A percentile compares a stretch with the other conserved stretches of the same genome.
These are phyloP conservation scores for Juncus effusus DNA, from an alignment of 176 grass and related monocot species.

Conservation along the genomic window DNA sequence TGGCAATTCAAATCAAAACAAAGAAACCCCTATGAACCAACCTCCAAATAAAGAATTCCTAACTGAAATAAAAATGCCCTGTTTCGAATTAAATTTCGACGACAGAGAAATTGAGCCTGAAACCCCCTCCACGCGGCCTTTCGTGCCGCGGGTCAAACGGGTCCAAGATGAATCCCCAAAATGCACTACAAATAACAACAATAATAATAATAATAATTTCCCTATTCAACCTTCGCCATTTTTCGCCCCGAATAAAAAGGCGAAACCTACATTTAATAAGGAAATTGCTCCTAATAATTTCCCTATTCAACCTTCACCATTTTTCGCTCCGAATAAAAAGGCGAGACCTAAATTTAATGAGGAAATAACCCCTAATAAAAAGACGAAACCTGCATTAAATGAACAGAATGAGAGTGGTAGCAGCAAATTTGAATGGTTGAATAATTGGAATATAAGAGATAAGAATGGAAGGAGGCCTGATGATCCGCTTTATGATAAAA, in stretches of 20 bases:
- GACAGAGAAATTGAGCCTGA: slow-evolving; percentile 42
- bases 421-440: slow-evolving; percentile 96
- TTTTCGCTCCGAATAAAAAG: slow-evolving; percentile 47
- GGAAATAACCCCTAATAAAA: slow-evolving; percentile 13
- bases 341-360: slow-evolving; percentile 36
- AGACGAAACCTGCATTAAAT: slow-evolving; percentile 11
- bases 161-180: slow-evolving; percentile 49
- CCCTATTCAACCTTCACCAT: slow-evolving; percentile 17
- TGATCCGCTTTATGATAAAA: slow-evolving; percentile 80
- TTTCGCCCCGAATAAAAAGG: slow-evolving; percentile 45
- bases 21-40: slow-evolving; percentile 55
- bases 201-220: not conserved
- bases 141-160: slow-evolving; percentile 58
- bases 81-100: slow-evolving; percentile 47
- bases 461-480: slow-evolving; percentile 54
- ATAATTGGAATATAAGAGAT: slow-evolving; percentile 64
- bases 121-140: slow-evolving; percentile 52
- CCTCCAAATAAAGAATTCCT: slow-evolving; percentile 23
- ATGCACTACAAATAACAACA: not conserved
- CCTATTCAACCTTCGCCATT: slow-evolving; percentile 24
- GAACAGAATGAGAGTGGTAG: slow-evolving; percentile 39
- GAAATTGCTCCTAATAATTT: slow-evolving; percentile 8
- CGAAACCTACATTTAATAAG: slow-evolving; percentile 37
- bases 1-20: slow-evolving; percentile 32
- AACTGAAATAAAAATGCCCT: slow-evolving; percentile 3